Base-by-base conservation (phyloP, 2,329 filamentous ascomycete genomes). In the Ophiostoma piceae region DNA sequence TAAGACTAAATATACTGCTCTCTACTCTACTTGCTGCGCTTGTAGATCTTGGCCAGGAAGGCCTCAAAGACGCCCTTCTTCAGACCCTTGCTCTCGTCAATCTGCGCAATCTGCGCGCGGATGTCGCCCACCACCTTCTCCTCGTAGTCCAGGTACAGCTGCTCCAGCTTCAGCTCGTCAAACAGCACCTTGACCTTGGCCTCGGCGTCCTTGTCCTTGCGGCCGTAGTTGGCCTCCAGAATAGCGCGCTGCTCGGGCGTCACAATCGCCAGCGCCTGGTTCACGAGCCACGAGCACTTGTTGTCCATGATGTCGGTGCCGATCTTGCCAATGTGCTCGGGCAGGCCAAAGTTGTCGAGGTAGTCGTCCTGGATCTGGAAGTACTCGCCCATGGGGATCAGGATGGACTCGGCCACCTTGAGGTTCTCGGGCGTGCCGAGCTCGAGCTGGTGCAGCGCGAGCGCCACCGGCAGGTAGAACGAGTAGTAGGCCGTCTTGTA, bases 401-500 rank as follows among this genome's bases (percentile, higher is more conserved):
- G 88, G 77, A 99, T 97, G 74, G 94, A 89, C 79, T 95, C 88
- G 64, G 92, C 90, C 77, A 91, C 90, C 82, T 94, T 90, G 72
- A 99, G 88, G 84, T 97, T 98, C 81, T 91, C 87, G 37, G 90
- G 87, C 9, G 92, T 95, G 29, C 94, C 95, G 72, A 94, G 85
- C 77, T 92, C 89, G 74, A 94, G 87, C 81, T 93, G 90, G 84
- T 94, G 85, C 76, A 99, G 85, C 5, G 95, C 92, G 64, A 99
- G 87, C 11, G 93, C 94, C 70, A 99, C 93, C 71, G 95, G 95
- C 16, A 99, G 90, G 83, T 98, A 98, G 86, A 99, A 99, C 77
- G 91, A 96, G 85, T 99, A 99, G 85, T 96, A 99, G 68, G 95
- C 94, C 32, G 95, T 99, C 88, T 99, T 99, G 89, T 96, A 98